Conservation (phyloP, 768 basidiomycete genomes). For the Calocera viscosa region DNA sequence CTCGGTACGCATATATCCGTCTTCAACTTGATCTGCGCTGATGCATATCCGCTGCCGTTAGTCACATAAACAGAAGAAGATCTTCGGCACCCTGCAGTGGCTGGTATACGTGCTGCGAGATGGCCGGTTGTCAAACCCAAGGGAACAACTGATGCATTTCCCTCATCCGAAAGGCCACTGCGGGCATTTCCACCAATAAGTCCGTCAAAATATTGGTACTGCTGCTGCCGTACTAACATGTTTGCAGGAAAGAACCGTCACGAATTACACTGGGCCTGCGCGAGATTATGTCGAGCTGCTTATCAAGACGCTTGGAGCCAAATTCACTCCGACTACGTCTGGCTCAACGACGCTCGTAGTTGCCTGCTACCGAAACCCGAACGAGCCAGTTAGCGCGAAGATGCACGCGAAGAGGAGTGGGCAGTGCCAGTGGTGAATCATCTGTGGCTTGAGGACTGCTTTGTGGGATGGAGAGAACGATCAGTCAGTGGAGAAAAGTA, state of each 20-base stretch:
- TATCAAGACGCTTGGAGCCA: slow-evolving; percentile 61
- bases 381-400: slow-evolving; percentile 42
- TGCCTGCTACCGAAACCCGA: slow-evolving; percentile 48
- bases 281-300: slow-evolving; percentile 81
- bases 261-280: slow-evolving; percentile 77
- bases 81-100: slow-evolving; percentile 73
- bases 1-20: slow-evolving; percentile 32
- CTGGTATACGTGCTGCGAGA: slow-evolving; percentile 62
- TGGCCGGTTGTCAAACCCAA: slow-evolving; percentile 47
- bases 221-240: background rate
- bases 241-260: slow-evolving; percentile 61
- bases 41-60: slow-evolving; percentile 24
- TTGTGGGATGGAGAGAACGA: slow-evolving; percentile 53
- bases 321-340: slow-evolving; percentile 72
- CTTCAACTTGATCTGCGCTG: background rate
- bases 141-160: slow-evolving; percentile 72
- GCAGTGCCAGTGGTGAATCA: slow-evolving; percentile 80
- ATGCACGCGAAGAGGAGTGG: slow-evolving; percentile 67
- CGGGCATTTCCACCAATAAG: slow-evolving; percentile 47
- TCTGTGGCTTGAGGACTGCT: slow-evolving; percentile 83
- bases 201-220: slow-evolving; percentile 28
- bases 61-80: slow-evolving; percentile 47
- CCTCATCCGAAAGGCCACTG: slow-evolving; percentile 56
- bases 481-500: slow-evolving; percentile 10
- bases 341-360: slow-evolving; percentile 66